Conservation (phyloP, 345 rosid genomes). For the Streptanthus diversifolius region DNA sequence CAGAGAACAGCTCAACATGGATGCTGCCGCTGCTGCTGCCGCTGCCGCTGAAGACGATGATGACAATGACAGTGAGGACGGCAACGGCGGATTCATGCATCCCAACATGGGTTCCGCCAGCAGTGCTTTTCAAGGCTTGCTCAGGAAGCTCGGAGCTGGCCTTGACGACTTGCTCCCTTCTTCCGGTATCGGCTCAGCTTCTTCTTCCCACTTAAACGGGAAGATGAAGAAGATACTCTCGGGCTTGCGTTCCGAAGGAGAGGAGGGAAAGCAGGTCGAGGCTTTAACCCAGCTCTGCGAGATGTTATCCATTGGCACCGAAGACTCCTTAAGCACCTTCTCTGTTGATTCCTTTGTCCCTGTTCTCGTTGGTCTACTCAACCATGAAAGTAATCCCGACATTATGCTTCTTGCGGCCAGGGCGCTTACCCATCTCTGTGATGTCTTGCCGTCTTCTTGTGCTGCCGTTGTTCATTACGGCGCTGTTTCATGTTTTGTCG, state of each 20-base stretch:
- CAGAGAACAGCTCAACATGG: constrained; percentile 59
- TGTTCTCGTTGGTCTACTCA: constrained; percentile 84
- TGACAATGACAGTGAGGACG: constrained; percentile 87
- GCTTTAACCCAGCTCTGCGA: constrained; percentile 96
- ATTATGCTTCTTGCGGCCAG: constrained; percentile 98
- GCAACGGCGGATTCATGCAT: constrained; percentile 70
- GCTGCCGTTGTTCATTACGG: constrained; percentile 98
- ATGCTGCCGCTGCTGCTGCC: constrained; percentile 45
- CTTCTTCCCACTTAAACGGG: constrained; percentile 79
- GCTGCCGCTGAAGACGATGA: constrained; percentile 52
- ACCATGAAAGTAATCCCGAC: constrained; percentile 94
- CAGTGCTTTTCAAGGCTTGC: constrained; percentile 87
- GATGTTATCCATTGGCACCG: constrained; percentile 95
- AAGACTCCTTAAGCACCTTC: constrained; percentile 89
- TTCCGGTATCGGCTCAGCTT: constrained; percentile 71
- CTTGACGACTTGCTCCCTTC: constrained; percentile 90
- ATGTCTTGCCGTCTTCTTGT: constrained; percentile 94
- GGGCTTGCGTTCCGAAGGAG: constrained; percentile 90
- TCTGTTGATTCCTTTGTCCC: constrained; percentile 98
- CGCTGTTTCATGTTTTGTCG: constrained; percentile 85
- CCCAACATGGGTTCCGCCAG: constrained; percentile 93
- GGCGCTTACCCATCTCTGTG: constrained; percentile 95
- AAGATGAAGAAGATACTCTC: constrained; percentile 89
- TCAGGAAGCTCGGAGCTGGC: constrained; percentile 96
- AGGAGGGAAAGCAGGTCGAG: constrained; percentile 98